Evolutionary conservation across 345 rosid species (phyloP).

Genomic region (Eucalyptus pumila): DNA sequence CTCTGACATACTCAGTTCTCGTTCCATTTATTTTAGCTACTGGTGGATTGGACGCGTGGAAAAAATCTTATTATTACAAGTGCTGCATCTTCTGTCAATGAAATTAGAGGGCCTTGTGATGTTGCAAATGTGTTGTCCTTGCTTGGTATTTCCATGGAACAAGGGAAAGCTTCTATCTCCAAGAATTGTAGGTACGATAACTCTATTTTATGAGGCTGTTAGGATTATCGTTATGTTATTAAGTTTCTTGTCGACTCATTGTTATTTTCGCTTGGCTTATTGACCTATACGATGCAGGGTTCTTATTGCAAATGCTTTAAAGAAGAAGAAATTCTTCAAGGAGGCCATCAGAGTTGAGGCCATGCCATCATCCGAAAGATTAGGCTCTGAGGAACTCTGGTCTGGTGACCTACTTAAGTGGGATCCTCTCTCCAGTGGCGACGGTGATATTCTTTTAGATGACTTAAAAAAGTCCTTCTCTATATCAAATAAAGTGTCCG

Average conservation of each 20-base stretch:
- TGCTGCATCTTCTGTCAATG: conserved; percentile 51
- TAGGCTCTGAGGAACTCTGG: conserved; percentile 15
- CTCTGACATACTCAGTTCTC: neutral
- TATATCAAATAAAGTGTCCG: conserved; percentile 12
- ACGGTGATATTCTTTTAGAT: conserved; percentile 71
- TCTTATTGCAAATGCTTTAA: conserved; percentile 48
- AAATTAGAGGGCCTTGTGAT: conserved; percentile 83
- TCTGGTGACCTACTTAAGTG: conserved; percentile 53
- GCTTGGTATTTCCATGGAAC: conserved; percentile 62
- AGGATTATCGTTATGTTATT: neutral
- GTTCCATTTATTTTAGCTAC: conserved; percentile 22
- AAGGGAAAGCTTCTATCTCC: conserved; percentile 67
- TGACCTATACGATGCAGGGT: conserved; percentile 17
- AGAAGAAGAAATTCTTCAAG: conserved; percentile 62
- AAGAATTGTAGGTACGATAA: conserved; percentile 65
- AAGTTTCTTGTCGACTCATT: neutral
- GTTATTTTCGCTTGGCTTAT: neutral
- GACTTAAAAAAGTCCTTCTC: conserved; percentile 51
- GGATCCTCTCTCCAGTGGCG: conserved; percentile 89
- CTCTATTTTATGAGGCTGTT: neutral
- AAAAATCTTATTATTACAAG: conserved; percentile 72
- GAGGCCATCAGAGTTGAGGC: conserved; percentile 59
- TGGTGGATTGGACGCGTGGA: conserved; percentile 85
- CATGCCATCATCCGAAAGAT: conserved; percentile 19
- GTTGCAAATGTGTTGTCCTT: conserved; percentile 62